phyloP scores from a whole-genome alignment of 139 green algal genomes.

The Tetraselmis striata region DNA sequence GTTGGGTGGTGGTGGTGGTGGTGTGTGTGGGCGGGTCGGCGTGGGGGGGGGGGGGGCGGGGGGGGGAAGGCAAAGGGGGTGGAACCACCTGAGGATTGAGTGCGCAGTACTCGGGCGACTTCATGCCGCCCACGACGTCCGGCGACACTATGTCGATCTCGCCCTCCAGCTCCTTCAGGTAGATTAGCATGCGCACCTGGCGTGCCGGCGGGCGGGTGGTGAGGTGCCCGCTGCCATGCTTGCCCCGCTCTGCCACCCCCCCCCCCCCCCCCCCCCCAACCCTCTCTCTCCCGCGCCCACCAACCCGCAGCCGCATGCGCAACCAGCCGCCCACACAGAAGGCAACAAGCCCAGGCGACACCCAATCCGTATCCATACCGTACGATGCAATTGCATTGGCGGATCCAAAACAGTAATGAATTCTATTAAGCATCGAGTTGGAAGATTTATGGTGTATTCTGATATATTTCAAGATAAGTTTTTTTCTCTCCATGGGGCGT shows the following conservation, averaged over 20 bases:
- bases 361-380: no score
- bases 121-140: slow-evolving; percentile 45
- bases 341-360: no score
- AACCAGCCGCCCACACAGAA: neutral
- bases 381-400: no score
- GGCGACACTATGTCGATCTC: slow-evolving; percentile 51
- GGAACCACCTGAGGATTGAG: no score
- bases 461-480: neutral
- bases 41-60: no score
- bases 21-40: no score
- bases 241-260: neutral
- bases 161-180: slow-evolving; percentile 50
- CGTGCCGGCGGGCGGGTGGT: neutral
- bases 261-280: neutral
- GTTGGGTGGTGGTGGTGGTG: no score
- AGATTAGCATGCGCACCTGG: slow-evolving; percentile 51
- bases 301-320: neutral
- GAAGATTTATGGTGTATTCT: neutral
- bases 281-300: neutral
- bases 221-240: no score
- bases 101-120: slow-evolving; percentile 31
- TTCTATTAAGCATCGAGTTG: neutral
- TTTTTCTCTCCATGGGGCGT: neutral
- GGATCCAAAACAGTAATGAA: no score
- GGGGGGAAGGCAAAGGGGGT: no score